A percentile compares a stretch with the other conserved stretches of the same genome.
Conservation (phyloP, 441 rosid genomes). For the Viola pubescens region DNA sequence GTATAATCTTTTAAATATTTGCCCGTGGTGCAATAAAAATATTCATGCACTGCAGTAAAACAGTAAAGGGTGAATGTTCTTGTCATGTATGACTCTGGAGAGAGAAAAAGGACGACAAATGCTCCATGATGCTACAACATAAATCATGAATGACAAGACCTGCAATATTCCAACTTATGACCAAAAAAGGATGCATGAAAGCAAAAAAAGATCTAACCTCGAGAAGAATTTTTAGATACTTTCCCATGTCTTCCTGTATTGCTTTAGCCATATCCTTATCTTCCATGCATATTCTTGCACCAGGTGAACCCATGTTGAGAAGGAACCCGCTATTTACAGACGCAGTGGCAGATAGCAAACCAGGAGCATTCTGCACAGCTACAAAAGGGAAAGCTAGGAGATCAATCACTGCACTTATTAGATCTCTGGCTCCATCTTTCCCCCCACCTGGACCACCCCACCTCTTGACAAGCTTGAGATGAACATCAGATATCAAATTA, state of each 20-base stretch:
- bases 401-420: conserved; percentile 66
- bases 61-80: too few species aligned
- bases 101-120: background rate
- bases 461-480: conserved; percentile 72
- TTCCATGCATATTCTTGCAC: conserved; percentile 68
- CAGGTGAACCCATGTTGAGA: conserved; percentile 85
- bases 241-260: conserved; percentile 87
- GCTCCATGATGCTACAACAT: too few species aligned
- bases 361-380: conserved; percentile 73
- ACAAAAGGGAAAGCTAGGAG: conserved; percentile 91
- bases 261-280: conserved; percentile 71
- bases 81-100: background rate
- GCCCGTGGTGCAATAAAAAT: too few species aligned
- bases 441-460: conserved; percentile 98
- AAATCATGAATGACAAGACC: background rate
- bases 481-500: conserved; percentile 56
- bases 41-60: too few species aligned
- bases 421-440: conserved; percentile 77
- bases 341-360: conserved; percentile 72
- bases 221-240: conserved; percentile 67
- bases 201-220: conserved; percentile 49
- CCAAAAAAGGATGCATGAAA: background rate
- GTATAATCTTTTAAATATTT: too few species aligned
- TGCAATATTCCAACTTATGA: background rate
- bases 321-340: conserved; percentile 90